Evolutionary conservation across 2,329 filamentous ascomycete species (phyloP), one percentile per base, ranked within the genome.

Genomic region (Botrytis pseudocinerea): DNA sequence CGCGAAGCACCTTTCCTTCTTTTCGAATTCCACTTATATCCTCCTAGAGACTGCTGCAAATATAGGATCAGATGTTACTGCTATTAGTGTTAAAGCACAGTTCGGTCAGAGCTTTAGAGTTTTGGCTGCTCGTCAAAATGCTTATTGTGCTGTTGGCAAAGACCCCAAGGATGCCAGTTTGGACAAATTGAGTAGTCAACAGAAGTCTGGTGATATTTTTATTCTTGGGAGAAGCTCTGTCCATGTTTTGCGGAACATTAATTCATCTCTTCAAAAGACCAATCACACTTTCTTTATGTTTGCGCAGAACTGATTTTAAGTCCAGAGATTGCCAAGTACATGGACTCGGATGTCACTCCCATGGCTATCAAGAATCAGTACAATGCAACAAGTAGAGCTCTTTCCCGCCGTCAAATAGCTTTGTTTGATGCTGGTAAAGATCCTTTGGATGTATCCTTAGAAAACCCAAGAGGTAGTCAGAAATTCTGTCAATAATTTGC

Each of bases 1-100:
- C 46, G 32, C 35, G 25, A 16, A 57, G 18, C 46, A 68, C 18
- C 0, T 57, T 57, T 40, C 10, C 38, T 66, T 9, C 1, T n/a
- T 38, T 51, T 38, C 20, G 44, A n/a, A 18, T 28, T 51, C 25
- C 48, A 59, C 35, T 70, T 42, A 54, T 42, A 28, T 54, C 42
- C 54, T 14, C 18, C 54, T 70, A 42, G 59, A 32, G 42, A 28
- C 63, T 51, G 32, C 59, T 22, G 44, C 16, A 40, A 70, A 38
- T 8, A 70, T 54, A 59, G 88, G 88, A 40, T 72, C 25, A 7
- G 87, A 88, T 73, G 88, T 86, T 4, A 91, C 88, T 0, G 79
- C 84, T 0, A 84, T 84, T 38, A 88, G 89, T 12, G 85, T 90
- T n/a, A 85, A 86, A 76, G 90, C 88, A 78, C 88, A 90, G 77